Evolutionary conservation across 1,284 basidiomycete genomes (phyloP), one percentile per base, ranked within the genome.

Genomic region (Ustilago vetiveriae): DNA sequence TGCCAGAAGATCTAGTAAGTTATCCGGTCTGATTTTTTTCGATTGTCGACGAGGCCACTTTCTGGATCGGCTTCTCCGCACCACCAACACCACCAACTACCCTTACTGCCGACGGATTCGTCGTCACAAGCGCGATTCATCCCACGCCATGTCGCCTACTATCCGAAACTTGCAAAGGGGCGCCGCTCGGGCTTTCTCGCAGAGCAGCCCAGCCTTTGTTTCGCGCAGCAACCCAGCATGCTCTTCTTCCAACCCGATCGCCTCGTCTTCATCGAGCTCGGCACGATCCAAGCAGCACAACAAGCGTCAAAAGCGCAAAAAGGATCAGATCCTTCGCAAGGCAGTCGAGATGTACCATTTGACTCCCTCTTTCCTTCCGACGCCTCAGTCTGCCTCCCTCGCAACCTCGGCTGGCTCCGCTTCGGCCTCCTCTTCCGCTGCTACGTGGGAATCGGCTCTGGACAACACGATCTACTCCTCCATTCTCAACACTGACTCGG

Each of bases 271-370:
- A n/a, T 30, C 62, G 17, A 54, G 27, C 36, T 40, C 50, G 13
- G 46, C 42, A 0, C 45, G 50, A 2, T 37, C 50, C 26, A 57
- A 63, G 42, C 41, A 39, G 49, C 46, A 55, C 54, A 42, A 40
- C 37, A 70, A 49, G 44, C 41, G 44, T 27, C 53, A 55, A 30
- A 47, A 53, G 59, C 27, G 43, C 9, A 52, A 54, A 41, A 71
- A 69, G 33, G 74, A 81, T 42, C 57, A 56, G 10, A 48, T 72
- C 10, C 59, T 81, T 22, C 69, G 79, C 40, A 58, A 63, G 21
- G 80, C 80, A 2, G 70, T 82, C 32, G 62, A 77, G 39, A 69
- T 82, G 44, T 82, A 81, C 55, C 80, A 82, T 47, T 50, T 78
- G 27, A 66, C 77, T 7, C 69, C 73, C 1, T 64, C 62, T 21